Percentiles rank a stretch among this genome's conserved stretches.
These are phyloP conservation scores for Rhododendron simsii DNA, from an alignment of 148 eudicot species.

Conservation along the genomic window DNA sequence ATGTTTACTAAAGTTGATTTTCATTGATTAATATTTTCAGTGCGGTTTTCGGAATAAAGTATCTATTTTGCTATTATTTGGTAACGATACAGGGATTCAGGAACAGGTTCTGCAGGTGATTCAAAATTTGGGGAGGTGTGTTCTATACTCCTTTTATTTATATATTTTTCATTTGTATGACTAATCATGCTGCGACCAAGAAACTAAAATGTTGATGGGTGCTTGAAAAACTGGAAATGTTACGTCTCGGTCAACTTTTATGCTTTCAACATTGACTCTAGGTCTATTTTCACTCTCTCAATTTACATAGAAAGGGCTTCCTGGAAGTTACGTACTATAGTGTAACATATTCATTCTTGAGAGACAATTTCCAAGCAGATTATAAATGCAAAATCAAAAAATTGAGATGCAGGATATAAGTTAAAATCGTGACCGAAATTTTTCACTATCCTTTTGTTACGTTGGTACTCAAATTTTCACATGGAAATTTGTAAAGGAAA, in stretches of 20 bases:
- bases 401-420: not conserved
- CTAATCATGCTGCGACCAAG: not conserved
- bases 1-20: slow-evolving; percentile 16
- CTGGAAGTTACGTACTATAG: not conserved
- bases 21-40: not conserved
- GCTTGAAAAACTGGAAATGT: not conserved
- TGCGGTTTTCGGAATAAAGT: not conserved
- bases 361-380: not conserved
- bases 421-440: not conserved
- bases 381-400: not conserved
- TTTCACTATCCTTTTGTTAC: not conserved
- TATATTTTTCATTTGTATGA: not conserved
- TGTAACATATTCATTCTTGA: not conserved
- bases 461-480: not conserved
- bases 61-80: slow-evolving; percentile 18
- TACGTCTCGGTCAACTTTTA: not conserved
- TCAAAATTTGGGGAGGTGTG: slow-evolving; percentile 92
- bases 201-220: not conserved
- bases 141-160: not conserved
- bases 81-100: slow-evolving; percentile 44
- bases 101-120: slow-evolving; percentile 55
- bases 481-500: not conserved
- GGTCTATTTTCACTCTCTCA: not conserved
- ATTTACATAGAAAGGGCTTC: not conserved
- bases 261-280: not conserved